Evolutionary conservation across 1,284 basidiomycete species (phyloP), one percentile per base, ranked within the genome.

Genomic region (Ustilago hordei): DNA sequence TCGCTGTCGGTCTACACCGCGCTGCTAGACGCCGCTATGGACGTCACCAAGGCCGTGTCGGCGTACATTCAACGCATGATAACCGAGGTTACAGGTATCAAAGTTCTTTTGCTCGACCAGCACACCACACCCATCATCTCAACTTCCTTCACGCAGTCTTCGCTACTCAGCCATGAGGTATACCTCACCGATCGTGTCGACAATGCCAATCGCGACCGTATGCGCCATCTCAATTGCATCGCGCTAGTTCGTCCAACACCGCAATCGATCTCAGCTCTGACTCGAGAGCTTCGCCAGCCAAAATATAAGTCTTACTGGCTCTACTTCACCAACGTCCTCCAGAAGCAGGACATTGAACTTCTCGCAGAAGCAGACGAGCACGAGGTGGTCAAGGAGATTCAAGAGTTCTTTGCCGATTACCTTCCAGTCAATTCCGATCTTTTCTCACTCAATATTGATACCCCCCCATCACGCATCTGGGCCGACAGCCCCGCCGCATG

Each of bases 121-220:
- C 94, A 98, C 85, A 99, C 96, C n/a, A 66, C 97, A n/a, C 95
- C 97, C 1, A 96, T 98, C 77, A 93, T 99, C 12, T 98, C 95
- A 2, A 90, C 98, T 8, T 93, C 95, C 4, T 92, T 95, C 2
- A 99, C 97, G 0, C 97, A 99, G 84, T 95, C 95, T 3, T 92
- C 92, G 11, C 89, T 99, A 28, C 89, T 99, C n/a, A 91, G 94
- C 4, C 94, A 98, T 81, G 95, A 99, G 85, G 94, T 99, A 23
- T 99, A 99, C 87, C 91, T 99, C 59, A 99, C 96, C 1, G 97
- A 99, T 88, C 90, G 95, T 66, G 93, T 99, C 85, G 95, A 97
- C 88, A 98, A 98, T 85, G 19, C 56, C 6, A 65, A 53, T 13
- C 78, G 82, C 13, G 75, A 80, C 35, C 78, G 91, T 17, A 94